These are phyloP conservation scores for Letharia lupina DNA, from an alignment of 495 filamentous ascomycete genomes.

Conservation along the genomic window DNA sequence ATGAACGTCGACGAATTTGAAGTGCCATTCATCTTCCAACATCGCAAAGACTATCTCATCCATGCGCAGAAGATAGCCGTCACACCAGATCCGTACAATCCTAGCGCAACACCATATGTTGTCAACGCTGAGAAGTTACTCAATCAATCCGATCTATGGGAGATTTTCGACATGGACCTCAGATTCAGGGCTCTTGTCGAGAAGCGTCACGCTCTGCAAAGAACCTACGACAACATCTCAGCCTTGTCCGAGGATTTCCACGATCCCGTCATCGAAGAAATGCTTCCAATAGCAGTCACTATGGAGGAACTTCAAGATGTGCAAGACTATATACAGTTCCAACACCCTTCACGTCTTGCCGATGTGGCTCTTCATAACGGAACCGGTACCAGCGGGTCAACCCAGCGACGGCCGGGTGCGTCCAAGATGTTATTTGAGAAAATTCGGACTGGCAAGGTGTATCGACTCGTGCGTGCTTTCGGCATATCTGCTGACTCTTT, in stretches of 20 bases:
- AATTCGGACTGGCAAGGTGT: slow-evolving; percentile 67
- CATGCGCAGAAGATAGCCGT: slow-evolving; percentile 67
- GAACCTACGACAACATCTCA: slow-evolving; percentile 64
- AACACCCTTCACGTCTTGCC: slow-evolving; percentile 74
- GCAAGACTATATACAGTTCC: slow-evolving; percentile 94
- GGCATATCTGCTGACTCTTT: slow-evolving; percentile 84
- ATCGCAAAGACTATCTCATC: slow-evolving; percentile 95
- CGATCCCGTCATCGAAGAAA: slow-evolving; percentile 66
- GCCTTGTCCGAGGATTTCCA: slow-evolving; percentile 39
- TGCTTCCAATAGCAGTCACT: slow-evolving; percentile 62
- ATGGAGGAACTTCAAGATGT: slow-evolving; percentile 95
- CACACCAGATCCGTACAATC: slow-evolving; percentile 45
- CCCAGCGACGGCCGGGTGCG: slow-evolving; percentile 72
- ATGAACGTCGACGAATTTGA: slow-evolving; percentile 87
- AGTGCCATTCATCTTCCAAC: slow-evolving; percentile 95
- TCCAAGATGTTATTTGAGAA: slow-evolving; percentile 68
- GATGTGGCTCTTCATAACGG: slow-evolving; percentile 58
- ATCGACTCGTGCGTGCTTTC: slow-evolving; percentile 76
- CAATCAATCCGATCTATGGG: slow-evolving; percentile 88
- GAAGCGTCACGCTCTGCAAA: slow-evolving; percentile 76
- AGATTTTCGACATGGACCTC: slow-evolving; percentile 85
- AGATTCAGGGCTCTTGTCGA: slow-evolving; percentile 87
- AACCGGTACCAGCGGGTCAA: slow-evolving; percentile 30
- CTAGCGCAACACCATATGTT: slow-evolving; percentile 61
- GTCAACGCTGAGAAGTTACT: slow-evolving; percentile 80